These are phyloP conservation scores for Amauroascus verrucosus DNA, from an alignment of 2,329 filamentous ascomycete species.

Conservation along the genomic window DNA sequence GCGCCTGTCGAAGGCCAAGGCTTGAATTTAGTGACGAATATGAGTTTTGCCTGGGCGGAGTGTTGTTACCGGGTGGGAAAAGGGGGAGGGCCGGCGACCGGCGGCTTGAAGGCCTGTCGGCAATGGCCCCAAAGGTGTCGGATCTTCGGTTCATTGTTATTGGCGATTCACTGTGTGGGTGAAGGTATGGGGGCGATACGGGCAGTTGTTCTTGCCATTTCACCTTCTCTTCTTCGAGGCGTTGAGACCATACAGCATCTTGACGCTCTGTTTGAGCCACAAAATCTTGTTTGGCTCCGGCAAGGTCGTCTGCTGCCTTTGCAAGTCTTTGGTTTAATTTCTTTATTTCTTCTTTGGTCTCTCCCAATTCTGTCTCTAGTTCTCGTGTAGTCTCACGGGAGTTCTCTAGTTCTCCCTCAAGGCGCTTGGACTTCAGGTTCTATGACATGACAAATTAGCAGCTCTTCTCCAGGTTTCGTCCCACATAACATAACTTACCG, in stretches of 20 bases:
- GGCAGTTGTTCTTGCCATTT: slow-evolving; percentile 46
- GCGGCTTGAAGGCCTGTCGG: slow-evolving; percentile 31
- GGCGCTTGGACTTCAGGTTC: slow-evolving; percentile 55
- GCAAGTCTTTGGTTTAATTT: slow-evolving; percentile 33
- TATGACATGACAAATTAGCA: slow-evolving; percentile 25
- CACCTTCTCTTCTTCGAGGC: slow-evolving; percentile 54
- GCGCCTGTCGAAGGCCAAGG: slow-evolving; percentile 22
- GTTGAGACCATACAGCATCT: slow-evolving; percentile 48
- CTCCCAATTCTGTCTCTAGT: slow-evolving; percentile 49
- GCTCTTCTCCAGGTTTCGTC: neutral
- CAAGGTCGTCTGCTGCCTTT: slow-evolving; percentile 51
- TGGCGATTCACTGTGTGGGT: slow-evolving; percentile 33
- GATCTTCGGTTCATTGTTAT: slow-evolving; percentile 34
- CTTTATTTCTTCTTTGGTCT: slow-evolving; percentile 51
- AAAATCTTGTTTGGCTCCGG: slow-evolving; percentile 47
- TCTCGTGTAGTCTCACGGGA: slow-evolving; percentile 38
- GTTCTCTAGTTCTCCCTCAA: slow-evolving; percentile 75
- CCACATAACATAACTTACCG: slow-evolving; percentile 45
- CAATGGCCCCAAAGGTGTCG: slow-evolving; percentile 26
- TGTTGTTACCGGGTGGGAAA: slow-evolving; percentile 29
- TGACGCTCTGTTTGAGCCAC: slow-evolving; percentile 49
- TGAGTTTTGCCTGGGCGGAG: slow-evolving; percentile 40
- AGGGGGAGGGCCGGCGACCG: slow-evolving; percentile 33
- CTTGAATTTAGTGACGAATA: slow-evolving; percentile 27
- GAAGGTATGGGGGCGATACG: slow-evolving; percentile 28